Conservation (phyloP, 2,329 filamentous ascomycete species). For the Furcasterigmium sp. region DNA sequence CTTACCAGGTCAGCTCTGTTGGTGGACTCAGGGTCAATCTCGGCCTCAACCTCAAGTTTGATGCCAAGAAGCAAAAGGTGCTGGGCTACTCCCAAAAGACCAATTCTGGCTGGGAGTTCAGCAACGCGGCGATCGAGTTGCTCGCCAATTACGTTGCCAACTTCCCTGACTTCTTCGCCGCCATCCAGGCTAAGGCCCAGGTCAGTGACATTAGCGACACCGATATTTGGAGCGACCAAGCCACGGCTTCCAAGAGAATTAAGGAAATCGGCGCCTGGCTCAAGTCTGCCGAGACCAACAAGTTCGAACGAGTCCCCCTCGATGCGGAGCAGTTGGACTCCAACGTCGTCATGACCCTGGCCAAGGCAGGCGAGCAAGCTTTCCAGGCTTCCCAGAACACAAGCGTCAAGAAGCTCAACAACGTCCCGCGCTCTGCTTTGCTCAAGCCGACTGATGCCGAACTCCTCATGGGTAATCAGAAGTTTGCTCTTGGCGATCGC, state of each 20-base stretch:
- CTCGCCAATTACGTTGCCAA: conserved; percentile 85
- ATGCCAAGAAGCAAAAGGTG: conserved; percentile 91
- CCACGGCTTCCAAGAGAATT: conserved; percentile 69
- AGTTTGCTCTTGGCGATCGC: conserved; percentile 79
- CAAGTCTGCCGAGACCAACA: conserved; percentile 84
- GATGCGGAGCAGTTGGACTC: conserved; percentile 96
- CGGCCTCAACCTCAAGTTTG: conserved; percentile 94
- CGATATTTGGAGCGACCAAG: conserved; percentile 74
- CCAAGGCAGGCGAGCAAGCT: conserved; percentile 65
- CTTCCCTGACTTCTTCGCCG: conserved; percentile 93
- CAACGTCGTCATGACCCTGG: conserved; percentile 76
- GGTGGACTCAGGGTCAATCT: conserved; percentile 83
- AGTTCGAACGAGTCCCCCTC: conserved; percentile 90
- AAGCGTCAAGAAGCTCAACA: conserved; percentile 65
- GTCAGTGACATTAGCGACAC: conserved; percentile 79
- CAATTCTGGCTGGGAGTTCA: conserved; percentile 91
- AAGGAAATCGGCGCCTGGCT: conserved; percentile 94
- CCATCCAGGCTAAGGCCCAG: conserved; percentile 78
- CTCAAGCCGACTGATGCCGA: conserved; percentile 96
- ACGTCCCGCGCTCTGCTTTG: conserved; percentile 80
- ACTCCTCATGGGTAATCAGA: conserved; percentile 80
- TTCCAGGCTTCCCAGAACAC: conserved; percentile 45
- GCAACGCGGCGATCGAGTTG: conserved; percentile 72
- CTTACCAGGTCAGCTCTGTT: conserved; percentile 75
- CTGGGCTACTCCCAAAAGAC: conserved; percentile 89